phyloP scores from a whole-genome alignment of 73 alveolate species.

The Paramecium biaurelia region DNA sequence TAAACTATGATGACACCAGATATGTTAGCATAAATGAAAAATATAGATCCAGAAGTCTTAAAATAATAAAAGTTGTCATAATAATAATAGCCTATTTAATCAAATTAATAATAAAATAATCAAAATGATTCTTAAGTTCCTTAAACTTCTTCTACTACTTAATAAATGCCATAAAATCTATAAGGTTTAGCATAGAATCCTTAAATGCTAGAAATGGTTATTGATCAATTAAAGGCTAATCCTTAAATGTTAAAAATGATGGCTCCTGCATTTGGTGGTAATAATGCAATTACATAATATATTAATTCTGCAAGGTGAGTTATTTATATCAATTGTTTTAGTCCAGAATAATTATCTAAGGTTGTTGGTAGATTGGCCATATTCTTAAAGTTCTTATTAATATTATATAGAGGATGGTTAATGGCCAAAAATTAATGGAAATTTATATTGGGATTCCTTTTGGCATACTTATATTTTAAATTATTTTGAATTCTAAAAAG shows the following conservation, averaged over 20 bases:
- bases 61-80: background rate
- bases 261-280: slow-evolving; percentile 72
- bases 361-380: background rate
- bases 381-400: background rate
- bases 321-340: background rate
- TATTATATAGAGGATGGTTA: slow-evolving; percentile 63
- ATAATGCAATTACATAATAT: slow-evolving; percentile 40
- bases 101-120: slow-evolving; percentile 11
- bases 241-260: slow-evolving; percentile 80
- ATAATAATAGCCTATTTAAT: background rate
- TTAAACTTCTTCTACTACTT: background rate
- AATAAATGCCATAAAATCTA: slow-evolving; percentile 63
- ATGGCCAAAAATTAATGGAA: slow-evolving; percentile 25
- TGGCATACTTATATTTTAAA: slow-evolving; percentile 4
- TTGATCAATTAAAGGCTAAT: slow-evolving; percentile 71
- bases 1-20: slow-evolving; percentile 63
- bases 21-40: slow-evolving; percentile 11
- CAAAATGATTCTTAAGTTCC: background rate
- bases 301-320: background rate
- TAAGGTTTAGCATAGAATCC: slow-evolving; percentile 63
- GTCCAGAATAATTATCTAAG: background rate
- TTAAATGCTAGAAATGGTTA: slow-evolving; percentile 70
- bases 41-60: slow-evolving; percentile 33
- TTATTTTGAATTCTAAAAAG: background rate
- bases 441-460: slow-evolving; percentile 47